Conservation (phyloP, 2,329 filamentous ascomycete species). For the Fragosphaeria purpurea region DNA sequence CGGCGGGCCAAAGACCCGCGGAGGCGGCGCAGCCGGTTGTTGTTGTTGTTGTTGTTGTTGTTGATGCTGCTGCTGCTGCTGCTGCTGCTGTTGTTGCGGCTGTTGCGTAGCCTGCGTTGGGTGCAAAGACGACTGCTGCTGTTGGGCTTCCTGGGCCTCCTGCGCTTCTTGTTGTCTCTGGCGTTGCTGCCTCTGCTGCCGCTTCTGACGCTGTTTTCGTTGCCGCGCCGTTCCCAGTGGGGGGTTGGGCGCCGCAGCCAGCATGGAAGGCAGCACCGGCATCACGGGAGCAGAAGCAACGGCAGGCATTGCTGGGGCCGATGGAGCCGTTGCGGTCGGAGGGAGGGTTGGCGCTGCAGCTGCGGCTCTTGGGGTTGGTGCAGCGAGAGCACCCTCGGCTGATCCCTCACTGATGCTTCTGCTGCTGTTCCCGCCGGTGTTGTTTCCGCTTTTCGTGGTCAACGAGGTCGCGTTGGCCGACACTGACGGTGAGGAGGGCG, state of each 20-base stretch:
- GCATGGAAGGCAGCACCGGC: neutral
- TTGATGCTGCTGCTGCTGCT: constrained; percentile 3
- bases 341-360: no score
- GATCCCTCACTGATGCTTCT: no score
- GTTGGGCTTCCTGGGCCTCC: constrained; percentile 1
- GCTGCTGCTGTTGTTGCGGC: constrained; percentile 1
- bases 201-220: constrained; percentile 14
- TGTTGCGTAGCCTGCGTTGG: neutral
- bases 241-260: constrained; percentile 2
- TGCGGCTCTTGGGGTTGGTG: no score
- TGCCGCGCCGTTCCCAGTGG: constrained; percentile 13
- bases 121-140: neutral
- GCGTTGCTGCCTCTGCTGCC: constrained; percentile 13
- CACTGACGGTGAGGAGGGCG: neutral
- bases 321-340: neutral
- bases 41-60: constrained; percentile 4
- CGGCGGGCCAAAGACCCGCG: constrained; percentile 13
- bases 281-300: neutral
- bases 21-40: neutral
- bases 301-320: neutral
- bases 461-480: no score
- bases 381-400: no score
- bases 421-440: no score
- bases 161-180: constrained; percentile 10
- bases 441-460: no score